These are phyloP conservation scores for Termitomyces sp. DNA, from an alignment of 768 basidiomycete species.

Conservation along the genomic window DNA sequence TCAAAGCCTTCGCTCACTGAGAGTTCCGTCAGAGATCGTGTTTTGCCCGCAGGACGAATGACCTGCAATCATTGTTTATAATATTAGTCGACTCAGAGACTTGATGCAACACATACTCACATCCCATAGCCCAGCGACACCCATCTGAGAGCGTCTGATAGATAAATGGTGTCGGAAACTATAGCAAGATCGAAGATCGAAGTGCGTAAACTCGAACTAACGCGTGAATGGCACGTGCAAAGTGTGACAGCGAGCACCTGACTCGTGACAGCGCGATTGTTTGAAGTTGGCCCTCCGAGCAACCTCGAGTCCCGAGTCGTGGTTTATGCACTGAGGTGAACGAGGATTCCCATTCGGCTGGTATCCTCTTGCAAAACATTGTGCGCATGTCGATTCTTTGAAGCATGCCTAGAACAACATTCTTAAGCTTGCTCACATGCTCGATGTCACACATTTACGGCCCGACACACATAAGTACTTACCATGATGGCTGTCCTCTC, in stretches of 20 bases:
- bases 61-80: constrained; percentile 35
- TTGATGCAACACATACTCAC: constrained; percentile 25
- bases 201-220: neutral
- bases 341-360: too few relatives aligned
- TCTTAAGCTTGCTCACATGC: too few relatives aligned
- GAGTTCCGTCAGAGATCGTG: constrained; percentile 74
- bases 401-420: too few relatives aligned
- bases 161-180: neutral
- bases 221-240: neutral
- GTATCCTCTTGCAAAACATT: too few relatives aligned
- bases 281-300: too few relatives aligned
- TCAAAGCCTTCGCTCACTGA: constrained; percentile 75
- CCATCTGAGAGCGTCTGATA: constrained; percentile 21
- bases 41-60: constrained; percentile 65
- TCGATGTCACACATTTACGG: neutral
- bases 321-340: too few relatives aligned
- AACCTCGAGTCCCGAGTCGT: too few relatives aligned
- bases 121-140: constrained; percentile 40
- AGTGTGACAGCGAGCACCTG: constrained; percentile 1
- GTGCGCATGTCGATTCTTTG: too few relatives aligned
- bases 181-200: neutral
- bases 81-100: constrained; percentile 16
- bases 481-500: constrained; percentile 21
- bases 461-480: neutral
- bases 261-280: neutral